Evolutionary conservation across 805 yeast species (phyloP).

Genomic region (Myxozyma nipponensis): DNA sequence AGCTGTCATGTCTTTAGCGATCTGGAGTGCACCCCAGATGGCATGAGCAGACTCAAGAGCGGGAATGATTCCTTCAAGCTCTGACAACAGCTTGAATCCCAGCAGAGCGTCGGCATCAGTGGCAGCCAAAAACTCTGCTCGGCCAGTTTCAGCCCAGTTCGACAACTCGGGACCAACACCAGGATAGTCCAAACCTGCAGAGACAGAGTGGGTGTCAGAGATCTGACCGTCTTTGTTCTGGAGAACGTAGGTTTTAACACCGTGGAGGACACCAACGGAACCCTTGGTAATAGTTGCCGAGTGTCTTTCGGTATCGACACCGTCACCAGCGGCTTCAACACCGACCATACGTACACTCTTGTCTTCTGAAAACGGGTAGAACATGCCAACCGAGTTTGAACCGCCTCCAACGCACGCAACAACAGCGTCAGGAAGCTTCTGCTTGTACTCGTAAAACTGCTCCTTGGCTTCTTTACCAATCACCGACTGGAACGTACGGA

Average conservation of each 20-base stretch:
- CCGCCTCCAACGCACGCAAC: conserved; percentile 99
- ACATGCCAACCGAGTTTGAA: conserved; percentile 93
- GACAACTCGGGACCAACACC: conserved; percentile 99
- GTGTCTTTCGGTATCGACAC: conserved; percentile 81
- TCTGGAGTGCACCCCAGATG: conserved; percentile 79
- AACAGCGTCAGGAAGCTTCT: conserved; percentile 84
- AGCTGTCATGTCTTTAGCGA: conserved; percentile 76
- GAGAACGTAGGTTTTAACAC: conserved; percentile 89
- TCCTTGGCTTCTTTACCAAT: conserved; percentile 93
- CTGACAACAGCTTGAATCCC: conserved; percentile 85
- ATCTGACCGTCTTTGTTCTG: conserved; percentile 94
- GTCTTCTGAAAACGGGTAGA: conserved; percentile 88
- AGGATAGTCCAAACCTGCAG: conserved; percentile 98
- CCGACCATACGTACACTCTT: conserved; percentile 75
- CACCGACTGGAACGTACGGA: conserved; percentile 95
- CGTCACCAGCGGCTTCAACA: conserved; percentile 99
- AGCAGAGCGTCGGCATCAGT: conserved; percentile 92
- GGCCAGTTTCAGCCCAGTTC: conserved; percentile 87
- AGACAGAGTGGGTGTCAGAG: conserved; percentile 94
- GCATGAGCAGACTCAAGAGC: conserved; percentile 98
- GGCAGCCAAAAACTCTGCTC: conserved; percentile 87
- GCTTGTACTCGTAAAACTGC: conserved; percentile 78
- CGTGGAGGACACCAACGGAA: conserved; percentile 95
- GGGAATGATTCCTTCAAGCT: conserved; percentile 96
- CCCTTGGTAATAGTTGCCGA: conserved; percentile 96